Evolutionary conservation across 306 rosid species (phyloP).

Genomic region (Casuarina equisetifolia): DNA sequence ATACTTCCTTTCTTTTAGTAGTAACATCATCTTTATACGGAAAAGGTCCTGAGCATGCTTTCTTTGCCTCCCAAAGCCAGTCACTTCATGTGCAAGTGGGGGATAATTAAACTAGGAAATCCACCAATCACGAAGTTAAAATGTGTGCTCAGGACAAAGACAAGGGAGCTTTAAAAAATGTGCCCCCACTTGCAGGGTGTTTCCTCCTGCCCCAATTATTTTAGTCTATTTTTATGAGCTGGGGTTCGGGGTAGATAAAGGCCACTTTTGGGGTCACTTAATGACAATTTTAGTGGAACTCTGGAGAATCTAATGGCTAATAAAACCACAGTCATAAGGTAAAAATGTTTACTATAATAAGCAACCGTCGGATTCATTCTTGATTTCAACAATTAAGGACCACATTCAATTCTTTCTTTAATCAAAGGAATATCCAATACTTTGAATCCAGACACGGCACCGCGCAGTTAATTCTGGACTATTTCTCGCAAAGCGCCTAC

Average conservation of each 20-base stretch:
- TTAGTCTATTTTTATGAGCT: no score
- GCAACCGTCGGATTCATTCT: not conserved
- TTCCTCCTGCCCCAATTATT: no score
- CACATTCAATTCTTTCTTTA: not conserved
- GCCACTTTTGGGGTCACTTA: not conserved
- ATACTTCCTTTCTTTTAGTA: not conserved
- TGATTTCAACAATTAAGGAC: not conserved
- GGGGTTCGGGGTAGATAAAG: no score
- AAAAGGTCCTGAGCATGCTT: not conserved
- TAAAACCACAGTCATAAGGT: not conserved
- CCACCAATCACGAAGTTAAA: constrained; percentile 15
- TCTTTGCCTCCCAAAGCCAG: not conserved
- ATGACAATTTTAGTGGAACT: not conserved
- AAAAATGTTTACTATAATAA: not conserved
- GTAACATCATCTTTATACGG: no score
- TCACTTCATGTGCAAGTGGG: constrained; percentile 16
- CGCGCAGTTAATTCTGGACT: no score
- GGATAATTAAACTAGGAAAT: not conserved
- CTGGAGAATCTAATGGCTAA: not conserved
- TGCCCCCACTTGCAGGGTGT: constrained; percentile 3
- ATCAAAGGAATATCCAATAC: not conserved
- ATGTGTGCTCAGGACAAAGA: not conserved
- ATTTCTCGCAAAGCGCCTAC: no score
- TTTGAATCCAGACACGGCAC: not conserved
- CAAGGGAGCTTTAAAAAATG: not conserved